Evolutionary conservation across 805 yeast genomes (phyloP), one percentile per base, ranked within the genome.

Genomic region (Sugiyamaella lignohabitans): DNA sequence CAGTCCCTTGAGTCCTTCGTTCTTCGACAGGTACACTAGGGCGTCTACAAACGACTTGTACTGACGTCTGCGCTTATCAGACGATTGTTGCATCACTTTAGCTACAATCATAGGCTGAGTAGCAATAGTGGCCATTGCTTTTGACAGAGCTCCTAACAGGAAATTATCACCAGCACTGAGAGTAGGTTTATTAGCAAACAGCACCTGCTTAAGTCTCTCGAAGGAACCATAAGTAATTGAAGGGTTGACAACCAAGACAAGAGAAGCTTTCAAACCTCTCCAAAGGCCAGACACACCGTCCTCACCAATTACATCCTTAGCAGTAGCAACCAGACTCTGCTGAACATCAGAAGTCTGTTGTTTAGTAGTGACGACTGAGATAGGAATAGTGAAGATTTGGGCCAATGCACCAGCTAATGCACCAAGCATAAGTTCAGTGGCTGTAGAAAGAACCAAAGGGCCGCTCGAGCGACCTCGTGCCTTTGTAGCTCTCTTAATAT

Each of bases 41-140:
- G 85, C 87, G 30, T 79, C 75, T 40, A 80, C 80, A 65, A 84
- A 84, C 42, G 73, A 69, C 42, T 72, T 69, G 59, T 80, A 78
- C 23, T 64, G 65, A 30, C 59, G 61, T 17, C 43, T 42, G 32
- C 59, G 62, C 49, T 65, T 63, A 20, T 55, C 55, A 10, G 56
- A 53, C 53, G 70, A 72, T 65, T 87, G 95, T 51, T 86, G 75
- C 76, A 84, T 77, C 14, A 84, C 91, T 65, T 87, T 87, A 11
- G 94, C 80, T 1, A 86, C 84, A 59, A 87, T 87, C 63, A 87
- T 69, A 2, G 95, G 95, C 67, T 86, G 94, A 0, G 95, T 86
- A 2, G 79, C 72, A 10, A 86, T 40, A 0, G 95, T 87, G 4
- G 95, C 94, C 61, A 84, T 65, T 51, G 84, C 75, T 68, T 87